Evolutionary conservation across 139 green algal genomes (phyloP).

Genomic region (Pseudopediastrum boryanum): DNA sequence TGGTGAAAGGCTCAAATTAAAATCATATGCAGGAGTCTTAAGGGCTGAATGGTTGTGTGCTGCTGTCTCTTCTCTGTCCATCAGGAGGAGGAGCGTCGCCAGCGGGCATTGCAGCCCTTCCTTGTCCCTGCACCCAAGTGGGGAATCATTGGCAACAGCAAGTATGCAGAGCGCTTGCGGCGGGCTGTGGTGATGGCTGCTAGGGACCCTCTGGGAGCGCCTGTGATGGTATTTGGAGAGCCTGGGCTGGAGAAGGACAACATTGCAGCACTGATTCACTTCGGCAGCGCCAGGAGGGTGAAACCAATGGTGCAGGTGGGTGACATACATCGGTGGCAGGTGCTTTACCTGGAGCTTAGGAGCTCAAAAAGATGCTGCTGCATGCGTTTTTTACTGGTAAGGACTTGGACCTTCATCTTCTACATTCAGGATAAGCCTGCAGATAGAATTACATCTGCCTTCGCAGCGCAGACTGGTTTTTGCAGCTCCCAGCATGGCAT

Average conservation of each 20-base stretch:
- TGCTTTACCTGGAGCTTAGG: too few relatives aligned
- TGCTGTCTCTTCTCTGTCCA: neutral
- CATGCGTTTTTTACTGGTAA: too few relatives aligned
- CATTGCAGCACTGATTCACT: conserved; percentile 72
- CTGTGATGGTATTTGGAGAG: conserved; percentile 74
- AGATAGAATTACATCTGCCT: too few relatives aligned
- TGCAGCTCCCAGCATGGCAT: too few relatives aligned
- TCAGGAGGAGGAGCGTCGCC: conserved; percentile 45
- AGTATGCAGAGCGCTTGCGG: conserved; percentile 63
- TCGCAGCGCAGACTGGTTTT: too few relatives aligned
- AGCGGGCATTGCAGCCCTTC: conserved; percentile 57
- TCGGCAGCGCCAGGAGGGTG: conserved; percentile 43
- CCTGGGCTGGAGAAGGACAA: conserved; percentile 73
- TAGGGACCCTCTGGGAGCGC: conserved; percentile 25
- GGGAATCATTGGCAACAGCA: conserved; percentile 66
- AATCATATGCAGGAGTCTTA: neutral
- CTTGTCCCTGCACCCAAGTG: conserved; percentile 55
- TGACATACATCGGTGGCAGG: too few relatives aligned
- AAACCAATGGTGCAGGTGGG: conserved; percentile 55
- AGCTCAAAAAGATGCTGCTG: too few relatives aligned
- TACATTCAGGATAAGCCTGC: too few relatives aligned
- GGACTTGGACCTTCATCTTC: too few relatives aligned
- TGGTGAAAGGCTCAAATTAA: neutral
- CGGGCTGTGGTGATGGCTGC: conserved; percentile 41
- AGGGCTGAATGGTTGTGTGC: too few relatives aligned